A percentile compares a stretch with the other conserved stretches of the same genome.
phyloP scores from a whole-genome alignment of 495 filamentous ascomycete genomes.

The Tetracladium setigerum region DNA sequence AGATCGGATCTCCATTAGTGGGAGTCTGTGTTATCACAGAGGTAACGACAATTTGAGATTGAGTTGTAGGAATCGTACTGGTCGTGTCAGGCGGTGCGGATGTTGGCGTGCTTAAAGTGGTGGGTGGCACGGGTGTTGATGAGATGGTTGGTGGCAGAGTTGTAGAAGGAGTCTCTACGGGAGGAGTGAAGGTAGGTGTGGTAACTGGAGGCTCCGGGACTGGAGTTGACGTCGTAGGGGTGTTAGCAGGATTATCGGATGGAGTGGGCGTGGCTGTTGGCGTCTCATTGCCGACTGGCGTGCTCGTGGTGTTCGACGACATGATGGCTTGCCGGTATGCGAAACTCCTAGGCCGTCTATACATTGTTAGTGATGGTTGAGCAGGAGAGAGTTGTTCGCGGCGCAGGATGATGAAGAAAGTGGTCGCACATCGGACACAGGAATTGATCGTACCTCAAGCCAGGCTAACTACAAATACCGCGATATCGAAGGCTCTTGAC shows the following conservation, averaged over 20 bases:
- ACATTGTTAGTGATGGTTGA: conserved; percentile 29
- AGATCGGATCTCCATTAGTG: conserved; percentile 6
- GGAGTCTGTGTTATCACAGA: conserved; percentile 16
- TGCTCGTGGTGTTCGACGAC: conserved; percentile 36
- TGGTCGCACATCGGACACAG: conserved; percentile 1
- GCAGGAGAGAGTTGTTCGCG: conserved; percentile 4
- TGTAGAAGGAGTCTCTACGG: conserved; percentile 25
- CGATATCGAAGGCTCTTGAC: too few relatives aligned
- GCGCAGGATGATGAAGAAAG: conserved; percentile 4
- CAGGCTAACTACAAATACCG: not conserved
- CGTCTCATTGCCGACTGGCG: conserved; percentile 13
- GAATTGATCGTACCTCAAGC: conserved; percentile 8
- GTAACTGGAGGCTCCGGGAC: conserved; percentile 16
- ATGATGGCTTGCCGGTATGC: conserved; percentile 31
- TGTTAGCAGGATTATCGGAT: conserved; percentile 4
- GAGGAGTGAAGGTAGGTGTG: conserved; percentile 10
- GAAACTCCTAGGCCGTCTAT: conserved; percentile 25
- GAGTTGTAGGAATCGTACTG: not conserved
- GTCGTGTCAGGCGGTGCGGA: conserved; percentile 5
- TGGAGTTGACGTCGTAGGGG: conserved; percentile 6
- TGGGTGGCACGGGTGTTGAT: conserved; percentile 5
- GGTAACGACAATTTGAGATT: conserved; percentile 14
- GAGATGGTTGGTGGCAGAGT: conserved; percentile 17
- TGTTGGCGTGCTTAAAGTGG: conserved; percentile 9
- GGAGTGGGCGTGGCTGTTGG: conserved; percentile 8